phyloP scores from a whole-genome alignment of 164 flowering plant genomes.

The Magnolia changhungtana region DNA sequence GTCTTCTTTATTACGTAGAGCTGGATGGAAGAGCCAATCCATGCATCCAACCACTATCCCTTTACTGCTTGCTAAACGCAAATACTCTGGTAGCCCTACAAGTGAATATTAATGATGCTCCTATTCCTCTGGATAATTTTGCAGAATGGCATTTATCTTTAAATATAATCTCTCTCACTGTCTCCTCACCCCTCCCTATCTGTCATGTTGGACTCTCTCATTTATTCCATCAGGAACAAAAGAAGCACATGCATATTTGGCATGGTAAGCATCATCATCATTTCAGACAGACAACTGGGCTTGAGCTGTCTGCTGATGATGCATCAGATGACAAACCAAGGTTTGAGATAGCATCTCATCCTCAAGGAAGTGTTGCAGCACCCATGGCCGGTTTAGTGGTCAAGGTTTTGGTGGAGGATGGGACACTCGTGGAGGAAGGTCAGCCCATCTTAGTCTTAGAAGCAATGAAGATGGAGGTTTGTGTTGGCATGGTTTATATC shows the following conservation, averaged over 20 bases:
- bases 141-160: not conserved
- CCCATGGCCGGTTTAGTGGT: slow-evolving; percentile 98
- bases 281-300: slow-evolving; percentile 49
- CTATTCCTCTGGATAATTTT: not conserved
- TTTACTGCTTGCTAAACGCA: not conserved
- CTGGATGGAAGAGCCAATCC: not conserved
- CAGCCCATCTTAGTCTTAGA: slow-evolving; percentile 82
- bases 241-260: slow-evolving; percentile 79
- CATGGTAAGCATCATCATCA: slow-evolving; percentile 70
- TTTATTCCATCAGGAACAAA: slow-evolving; percentile 42
- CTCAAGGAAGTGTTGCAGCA: slow-evolving; percentile 78
- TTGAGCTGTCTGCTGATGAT: slow-evolving; percentile 47
- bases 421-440: slow-evolving; percentile 58
- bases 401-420: slow-evolving; percentile 72
- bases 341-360: slow-evolving; percentile 40
- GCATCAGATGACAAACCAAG: slow-evolving; percentile 43
- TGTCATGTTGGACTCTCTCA: not conserved
- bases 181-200: not conserved
- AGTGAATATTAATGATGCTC: not conserved
- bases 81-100: not conserved
- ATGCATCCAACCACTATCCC: not conserved
- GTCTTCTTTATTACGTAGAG: not conserved
- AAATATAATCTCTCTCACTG: not conserved
- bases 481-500: slow-evolving; percentile 14
- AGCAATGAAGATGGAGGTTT: slow-evolving; percentile 99